These are phyloP conservation scores for Albugo laibachii DNA, from an alignment of 352 stramenopile species.

Conservation along the genomic window DNA sequence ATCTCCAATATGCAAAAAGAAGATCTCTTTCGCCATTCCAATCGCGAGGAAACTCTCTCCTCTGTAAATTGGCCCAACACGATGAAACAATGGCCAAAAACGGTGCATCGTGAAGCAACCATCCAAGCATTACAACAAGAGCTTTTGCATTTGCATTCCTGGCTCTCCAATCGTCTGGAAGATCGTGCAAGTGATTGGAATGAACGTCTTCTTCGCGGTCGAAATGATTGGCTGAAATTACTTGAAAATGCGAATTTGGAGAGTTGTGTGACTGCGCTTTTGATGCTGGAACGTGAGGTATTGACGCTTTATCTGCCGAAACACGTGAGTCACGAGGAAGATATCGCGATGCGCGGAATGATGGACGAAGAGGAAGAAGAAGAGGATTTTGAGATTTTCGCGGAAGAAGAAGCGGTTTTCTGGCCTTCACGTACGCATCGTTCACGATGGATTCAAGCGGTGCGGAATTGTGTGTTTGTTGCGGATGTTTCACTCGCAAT, in stretches of 20 bases:
- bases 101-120: conserved; percentile 14
- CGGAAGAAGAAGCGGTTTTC: conserved; percentile 34
- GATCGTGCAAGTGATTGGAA: conserved; percentile 40
- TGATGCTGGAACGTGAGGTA: conserved; percentile 44
- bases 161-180: conserved; percentile 37
- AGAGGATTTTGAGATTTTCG: conserved; percentile 22
- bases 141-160: conserved; percentile 29
- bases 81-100: conserved; percentile 26
- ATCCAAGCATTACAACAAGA: conserved; percentile 35
- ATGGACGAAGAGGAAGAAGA: conserved; percentile 66
- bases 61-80: conserved; percentile 46
- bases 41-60: conserved; percentile 13
- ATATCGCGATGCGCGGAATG: conserved; percentile 45
- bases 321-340: conserved; percentile 2
- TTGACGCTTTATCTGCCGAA: conserved; percentile 20
- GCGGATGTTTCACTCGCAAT: conserved; percentile 33
- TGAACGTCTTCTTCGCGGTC: conserved; percentile 18
- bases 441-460: conserved; percentile 41
- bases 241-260: conserved; percentile 18
- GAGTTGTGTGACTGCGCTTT: conserved; percentile 15
- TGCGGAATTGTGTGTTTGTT: conserved; percentile 30
- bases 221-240: conserved; percentile 22
- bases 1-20: conserved; percentile 60
- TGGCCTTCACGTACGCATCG: conserved; percentile 58
- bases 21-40: conserved; percentile 18